Evolutionary conservation across 257 asterid species (phyloP).

Genomic region (Lithospermum erythrorhizon): DNA sequence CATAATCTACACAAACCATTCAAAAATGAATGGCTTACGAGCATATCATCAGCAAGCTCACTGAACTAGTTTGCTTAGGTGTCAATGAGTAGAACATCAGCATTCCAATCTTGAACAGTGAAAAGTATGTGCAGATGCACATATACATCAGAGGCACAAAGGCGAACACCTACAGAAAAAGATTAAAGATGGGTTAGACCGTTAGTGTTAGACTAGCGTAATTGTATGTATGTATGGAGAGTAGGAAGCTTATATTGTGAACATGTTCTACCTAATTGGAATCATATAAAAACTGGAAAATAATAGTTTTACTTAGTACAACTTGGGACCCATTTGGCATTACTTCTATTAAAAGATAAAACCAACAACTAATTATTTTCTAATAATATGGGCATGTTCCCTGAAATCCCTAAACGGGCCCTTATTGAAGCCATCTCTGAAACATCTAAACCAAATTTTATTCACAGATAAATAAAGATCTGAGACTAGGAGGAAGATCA

Average conservation of each 20-base stretch:
- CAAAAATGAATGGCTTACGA: constrained; percentile 46
- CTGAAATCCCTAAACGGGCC: no score
- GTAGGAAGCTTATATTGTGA: neutral
- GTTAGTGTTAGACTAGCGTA: constrained; percentile 8
- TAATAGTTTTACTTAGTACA: neutral
- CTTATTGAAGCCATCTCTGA: neutral
- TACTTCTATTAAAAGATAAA: neutral
- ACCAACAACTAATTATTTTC: neutral
- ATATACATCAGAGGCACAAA: constrained; percentile 92
- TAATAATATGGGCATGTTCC: no score
- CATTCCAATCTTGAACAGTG: constrained; percentile 88
- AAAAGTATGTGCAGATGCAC: constrained; percentile 94
- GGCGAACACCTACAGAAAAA: constrained; percentile 57
- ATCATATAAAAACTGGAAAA: neutral
- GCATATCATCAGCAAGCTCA: constrained; percentile 97
- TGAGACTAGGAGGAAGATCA: neutral
- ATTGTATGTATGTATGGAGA: neutral
- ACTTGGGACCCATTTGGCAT: neutral
- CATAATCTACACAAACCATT: constrained; percentile 1
- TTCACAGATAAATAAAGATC: neutral
- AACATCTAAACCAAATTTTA: neutral
- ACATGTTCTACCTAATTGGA: neutral
- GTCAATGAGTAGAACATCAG: constrained; percentile 94
- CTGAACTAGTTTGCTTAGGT: constrained; percentile 86
- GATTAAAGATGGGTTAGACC: constrained; percentile 14